These are phyloP conservation scores for Scedosporium aurantiacum DNA, from an alignment of 2,329 filamentous ascomycete genomes.

Conservation along the genomic window DNA sequence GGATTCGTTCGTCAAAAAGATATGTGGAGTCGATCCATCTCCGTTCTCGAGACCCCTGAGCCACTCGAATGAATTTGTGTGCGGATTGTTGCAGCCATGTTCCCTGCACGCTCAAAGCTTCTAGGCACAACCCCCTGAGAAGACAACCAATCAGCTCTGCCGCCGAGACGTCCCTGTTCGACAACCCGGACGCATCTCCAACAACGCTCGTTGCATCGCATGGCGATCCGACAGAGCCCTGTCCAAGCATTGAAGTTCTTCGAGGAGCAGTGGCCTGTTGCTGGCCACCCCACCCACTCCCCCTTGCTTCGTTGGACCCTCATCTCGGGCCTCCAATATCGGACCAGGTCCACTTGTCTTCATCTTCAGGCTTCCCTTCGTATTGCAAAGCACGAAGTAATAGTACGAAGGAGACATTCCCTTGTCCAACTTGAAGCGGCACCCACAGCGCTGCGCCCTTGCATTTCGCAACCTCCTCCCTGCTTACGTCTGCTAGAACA, in stretches of 20 bases:
- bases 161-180: background rate
- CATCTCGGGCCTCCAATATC: background rate
- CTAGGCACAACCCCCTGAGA: background rate
- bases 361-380: background rate
- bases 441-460: background rate
- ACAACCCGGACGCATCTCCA: background rate
- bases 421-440: background rate
- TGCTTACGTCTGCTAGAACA: background rate
- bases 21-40: background rate
- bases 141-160: background rate
- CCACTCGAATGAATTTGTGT: background rate
- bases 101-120: background rate
- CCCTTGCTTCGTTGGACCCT: background rate
- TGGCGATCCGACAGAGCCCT: slow-evolving; percentile 4
- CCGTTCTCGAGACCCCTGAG: background rate
- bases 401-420: background rate
- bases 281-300: too few species aligned
- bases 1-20: background rate
- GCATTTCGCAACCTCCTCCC: background rate
- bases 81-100: background rate
- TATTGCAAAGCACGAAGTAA: too few species aligned
- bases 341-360: background rate
- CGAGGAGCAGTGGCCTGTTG: too few species aligned
- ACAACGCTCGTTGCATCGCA: slow-evolving; percentile 5
- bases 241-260: background rate